phyloP scores from a whole-genome alignment of 345 rosid genomes.

The Eucalyptus curtisii region DNA sequence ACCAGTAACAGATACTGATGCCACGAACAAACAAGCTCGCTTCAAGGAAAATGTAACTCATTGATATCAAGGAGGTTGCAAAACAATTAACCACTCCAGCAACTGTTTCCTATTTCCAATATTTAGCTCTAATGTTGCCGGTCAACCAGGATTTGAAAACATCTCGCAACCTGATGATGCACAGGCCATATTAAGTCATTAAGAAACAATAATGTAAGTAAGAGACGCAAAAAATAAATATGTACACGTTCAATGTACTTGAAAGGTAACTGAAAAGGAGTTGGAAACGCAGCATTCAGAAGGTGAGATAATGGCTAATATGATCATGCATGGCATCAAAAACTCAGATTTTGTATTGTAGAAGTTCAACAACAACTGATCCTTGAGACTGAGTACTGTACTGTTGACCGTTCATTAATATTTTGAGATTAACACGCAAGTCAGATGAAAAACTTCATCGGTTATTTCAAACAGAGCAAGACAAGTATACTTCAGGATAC shows the following conservation, averaged over 20 bases:
- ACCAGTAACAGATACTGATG: constrained; percentile 6
- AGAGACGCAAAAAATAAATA: not conserved
- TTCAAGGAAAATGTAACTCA: not conserved
- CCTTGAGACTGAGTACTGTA: no score
- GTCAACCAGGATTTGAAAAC: constrained; percentile 16
- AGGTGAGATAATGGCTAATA: not conserved
- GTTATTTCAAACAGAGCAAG: not conserved
- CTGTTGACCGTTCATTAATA: not conserved
- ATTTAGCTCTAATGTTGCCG: constrained; percentile 10
- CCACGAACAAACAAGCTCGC: not conserved
- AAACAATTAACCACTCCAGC: constrained; percentile 47
- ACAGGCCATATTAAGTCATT: not conserved
- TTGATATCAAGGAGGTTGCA: constrained; percentile 26
- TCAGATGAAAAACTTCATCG: not conserved
- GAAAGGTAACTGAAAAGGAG: not conserved
- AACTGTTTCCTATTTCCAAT: constrained; percentile 39
- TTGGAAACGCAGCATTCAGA: no score
- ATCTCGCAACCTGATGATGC: constrained; percentile 17
- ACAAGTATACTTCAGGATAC: no score
- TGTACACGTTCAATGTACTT: not conserved
- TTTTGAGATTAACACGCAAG: not conserved
- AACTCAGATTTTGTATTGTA: no score
- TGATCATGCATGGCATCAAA: no score
- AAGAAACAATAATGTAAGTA: not conserved
- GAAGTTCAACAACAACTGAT: no score